Evolutionary conservation across 768 basidiomycete species (phyloP).

Genomic region (Tulasnella calospora): DNA sequence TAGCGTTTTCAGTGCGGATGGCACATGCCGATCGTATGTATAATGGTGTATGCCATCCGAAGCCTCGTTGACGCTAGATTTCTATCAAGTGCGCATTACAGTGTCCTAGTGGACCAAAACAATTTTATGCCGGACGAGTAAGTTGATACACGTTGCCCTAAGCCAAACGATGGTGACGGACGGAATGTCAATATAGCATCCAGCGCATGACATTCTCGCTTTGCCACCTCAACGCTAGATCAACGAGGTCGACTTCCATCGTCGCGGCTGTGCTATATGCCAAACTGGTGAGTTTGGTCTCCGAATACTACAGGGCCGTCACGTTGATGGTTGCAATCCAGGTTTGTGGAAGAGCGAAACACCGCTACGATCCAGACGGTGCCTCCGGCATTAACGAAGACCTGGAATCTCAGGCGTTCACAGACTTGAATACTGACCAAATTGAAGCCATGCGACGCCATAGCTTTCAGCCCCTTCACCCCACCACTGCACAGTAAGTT

Average conservation of each 20-base stretch:
- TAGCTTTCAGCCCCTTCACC: too few relatives aligned
- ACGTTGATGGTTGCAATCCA: too few relatives aligned
- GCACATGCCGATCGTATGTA: constrained; percentile 12
- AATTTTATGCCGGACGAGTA: constrained; percentile 16
- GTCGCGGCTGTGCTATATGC: background rate
- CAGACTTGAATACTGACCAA: too few relatives aligned
- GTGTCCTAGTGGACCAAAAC: constrained; percentile 3
- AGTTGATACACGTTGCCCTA: constrained; percentile 30
- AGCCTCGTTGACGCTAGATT: background rate
- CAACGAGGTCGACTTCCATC: constrained; percentile 14
- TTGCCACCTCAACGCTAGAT: constrained; percentile 19
- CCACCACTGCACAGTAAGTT: too few relatives aligned
- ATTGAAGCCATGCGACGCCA: too few relatives aligned
- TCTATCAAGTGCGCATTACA: constrained; percentile 7
- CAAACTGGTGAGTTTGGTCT: background rate
- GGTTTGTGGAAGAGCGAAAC: constrained; percentile 15
- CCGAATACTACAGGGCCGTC: too few relatives aligned
- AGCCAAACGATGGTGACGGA: background rate
- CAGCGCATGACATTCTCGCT: constrained; percentile 14
- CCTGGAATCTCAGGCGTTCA: too few relatives aligned
- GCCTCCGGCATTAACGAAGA: too few relatives aligned
- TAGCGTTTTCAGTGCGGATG: background rate
- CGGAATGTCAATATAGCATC: background rate
- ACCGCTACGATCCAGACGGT: constrained; percentile 19
- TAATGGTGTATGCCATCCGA: background rate